These are phyloP conservation scores for Magnolia officinalis DNA, from an alignment of 164 flowering plant species.

Conservation along the genomic window DNA sequence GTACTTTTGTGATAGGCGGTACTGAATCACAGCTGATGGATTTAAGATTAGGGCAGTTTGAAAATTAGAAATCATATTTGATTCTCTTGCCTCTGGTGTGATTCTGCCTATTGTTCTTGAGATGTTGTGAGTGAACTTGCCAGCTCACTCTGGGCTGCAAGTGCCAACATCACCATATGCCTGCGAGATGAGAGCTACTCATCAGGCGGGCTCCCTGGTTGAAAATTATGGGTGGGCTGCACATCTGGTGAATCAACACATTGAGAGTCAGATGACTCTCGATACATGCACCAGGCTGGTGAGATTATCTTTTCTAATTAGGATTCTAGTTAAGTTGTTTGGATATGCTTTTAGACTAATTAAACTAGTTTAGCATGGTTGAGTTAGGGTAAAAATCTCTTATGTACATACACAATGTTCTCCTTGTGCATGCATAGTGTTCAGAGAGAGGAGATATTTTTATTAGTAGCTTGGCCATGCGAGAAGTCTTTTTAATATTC, in stretches of 20 bases:
- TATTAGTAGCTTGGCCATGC: neutral
- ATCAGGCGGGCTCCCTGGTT: neutral
- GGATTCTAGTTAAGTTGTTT: neutral
- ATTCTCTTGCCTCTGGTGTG: neutral
- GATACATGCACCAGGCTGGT: too few species aligned
- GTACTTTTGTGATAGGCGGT: neutral
- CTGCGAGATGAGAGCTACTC: neutral
- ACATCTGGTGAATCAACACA: neutral
- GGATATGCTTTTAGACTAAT: neutral
- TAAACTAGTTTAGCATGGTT: too few species aligned
- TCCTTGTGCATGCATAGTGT: too few species aligned
- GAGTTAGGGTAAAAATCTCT: too few species aligned
- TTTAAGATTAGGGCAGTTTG: neutral
- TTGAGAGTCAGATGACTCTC: neutral
- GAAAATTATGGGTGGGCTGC: too few species aligned
- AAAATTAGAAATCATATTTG: neutral
- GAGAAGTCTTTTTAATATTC: neutral
- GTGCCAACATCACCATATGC: neutral
- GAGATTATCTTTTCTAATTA: too few species aligned
- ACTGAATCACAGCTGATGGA: neutral
- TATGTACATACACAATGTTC: too few species aligned
- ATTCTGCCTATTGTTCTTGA: neutral
- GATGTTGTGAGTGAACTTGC: neutral
- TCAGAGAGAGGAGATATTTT: neutral
- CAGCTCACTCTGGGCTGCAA: neutral